phyloP scores from a whole-genome alignment of 495 filamentous ascomycete genomes.

The Penicillium bialowiezense region DNA sequence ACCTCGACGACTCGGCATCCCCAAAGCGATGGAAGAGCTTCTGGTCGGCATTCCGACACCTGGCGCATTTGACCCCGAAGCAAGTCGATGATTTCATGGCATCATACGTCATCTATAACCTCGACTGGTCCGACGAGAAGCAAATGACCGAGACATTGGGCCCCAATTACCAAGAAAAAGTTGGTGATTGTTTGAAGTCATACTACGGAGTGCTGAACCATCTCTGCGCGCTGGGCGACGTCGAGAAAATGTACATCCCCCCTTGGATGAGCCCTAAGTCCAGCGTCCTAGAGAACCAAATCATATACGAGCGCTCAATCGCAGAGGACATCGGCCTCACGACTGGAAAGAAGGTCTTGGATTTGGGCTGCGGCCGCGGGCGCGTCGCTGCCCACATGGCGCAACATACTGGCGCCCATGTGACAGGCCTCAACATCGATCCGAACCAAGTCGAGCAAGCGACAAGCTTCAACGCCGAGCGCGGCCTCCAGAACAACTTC shows the following conservation, averaged over 20 bases:
- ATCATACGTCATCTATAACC: conserved; percentile 64
- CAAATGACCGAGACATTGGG: conserved; percentile 58
- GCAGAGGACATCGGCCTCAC: conserved; percentile 50
- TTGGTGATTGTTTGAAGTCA: conserved; percentile 56
- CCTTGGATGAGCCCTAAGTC: conserved; percentile 58
- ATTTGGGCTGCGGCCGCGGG: conserved; percentile 60
- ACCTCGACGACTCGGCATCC: conserved; percentile 46
- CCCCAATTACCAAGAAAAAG: conserved; percentile 54
- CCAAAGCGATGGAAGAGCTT: conserved; percentile 55
- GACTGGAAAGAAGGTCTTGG: conserved; percentile 50
- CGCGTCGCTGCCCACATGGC: conserved; percentile 63
- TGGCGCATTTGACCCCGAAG: conserved; percentile 54
- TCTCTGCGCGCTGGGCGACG: conserved; percentile 62
- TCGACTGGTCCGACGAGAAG: conserved; percentile 59
- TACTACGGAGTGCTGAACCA: conserved; percentile 66
- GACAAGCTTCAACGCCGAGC: conserved; percentile 45
- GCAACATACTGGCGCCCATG: conserved; percentile 50
- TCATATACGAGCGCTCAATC: conserved; percentile 60
- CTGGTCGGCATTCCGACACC: conserved; percentile 54
- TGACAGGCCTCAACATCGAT: conserved; percentile 63
- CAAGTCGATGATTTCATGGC: conserved; percentile 65
- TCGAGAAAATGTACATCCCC: conserved; percentile 69
- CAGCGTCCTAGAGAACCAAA: conserved; percentile 50
- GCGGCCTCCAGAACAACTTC: conserved; percentile 51
- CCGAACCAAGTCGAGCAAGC: conserved; percentile 60